These are phyloP conservation scores for Immersiporthe knoxdaviesiana DNA, from an alignment of 2,329 filamentous ascomycete genomes.

Conservation along the genomic window DNA sequence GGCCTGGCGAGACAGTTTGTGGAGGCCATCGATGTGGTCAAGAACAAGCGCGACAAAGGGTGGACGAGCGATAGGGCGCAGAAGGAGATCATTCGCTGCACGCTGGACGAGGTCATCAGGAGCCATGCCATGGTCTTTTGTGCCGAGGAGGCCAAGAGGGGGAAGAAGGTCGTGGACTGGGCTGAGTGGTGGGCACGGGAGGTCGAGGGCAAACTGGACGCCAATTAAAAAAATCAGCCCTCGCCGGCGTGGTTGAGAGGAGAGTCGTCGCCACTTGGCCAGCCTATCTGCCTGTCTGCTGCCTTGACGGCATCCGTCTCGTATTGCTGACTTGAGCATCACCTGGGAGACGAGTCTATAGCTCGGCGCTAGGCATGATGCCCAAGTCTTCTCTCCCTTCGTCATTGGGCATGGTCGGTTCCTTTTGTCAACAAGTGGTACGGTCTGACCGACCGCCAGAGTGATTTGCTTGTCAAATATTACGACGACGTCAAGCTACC, in stretches of 20 bases:
- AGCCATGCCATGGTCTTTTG: constrained; percentile 95
- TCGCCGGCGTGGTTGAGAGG: too few relatives aligned
- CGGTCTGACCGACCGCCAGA: neutral
- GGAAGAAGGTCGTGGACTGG: constrained; percentile 75
- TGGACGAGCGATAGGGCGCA: constrained; percentile 74
- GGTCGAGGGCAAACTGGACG: constrained; percentile 41
- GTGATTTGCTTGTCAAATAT: neutral
- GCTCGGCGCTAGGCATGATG: neutral
- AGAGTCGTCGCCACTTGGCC: neutral
- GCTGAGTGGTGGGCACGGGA: constrained; percentile 71
- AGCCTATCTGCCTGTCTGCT: neutral
- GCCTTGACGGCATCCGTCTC: neutral
- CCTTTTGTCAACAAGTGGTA: neutral
- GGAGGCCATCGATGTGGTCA: constrained; percentile 77
- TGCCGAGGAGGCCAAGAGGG: constrained; percentile 80
- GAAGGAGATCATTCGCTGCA: constrained; percentile 75
- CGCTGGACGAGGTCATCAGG: constrained; percentile 81
- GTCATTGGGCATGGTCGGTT: neutral
- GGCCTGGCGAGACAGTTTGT: constrained; percentile 84
- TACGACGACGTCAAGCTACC: neutral
- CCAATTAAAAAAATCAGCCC: neutral
- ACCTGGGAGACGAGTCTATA: neutral
- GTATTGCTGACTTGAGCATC: constrained; percentile 1
- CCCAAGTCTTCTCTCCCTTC: neutral
- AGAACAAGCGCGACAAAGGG: constrained; percentile 70